Evolutionary conservation across 345 rosid genomes (phyloP), one percentile per base, ranked within the genome.

Genomic region (Lumnitzera littorea): DNA sequence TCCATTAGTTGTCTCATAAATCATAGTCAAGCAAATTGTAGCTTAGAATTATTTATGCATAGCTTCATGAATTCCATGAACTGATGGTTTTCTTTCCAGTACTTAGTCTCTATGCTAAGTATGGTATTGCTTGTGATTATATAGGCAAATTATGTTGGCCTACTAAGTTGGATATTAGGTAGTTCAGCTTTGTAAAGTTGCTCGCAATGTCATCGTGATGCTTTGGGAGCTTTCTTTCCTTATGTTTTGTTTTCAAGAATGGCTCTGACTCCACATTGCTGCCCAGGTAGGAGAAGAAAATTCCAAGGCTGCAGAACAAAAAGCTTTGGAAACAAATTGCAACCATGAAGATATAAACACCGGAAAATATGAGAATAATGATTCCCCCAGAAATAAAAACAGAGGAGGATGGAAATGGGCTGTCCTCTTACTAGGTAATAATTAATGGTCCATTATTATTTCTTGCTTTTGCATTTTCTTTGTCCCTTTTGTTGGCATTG

Each of bases 391-490:
- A 7, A 36, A 36, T 13, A 71, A 72, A 17, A 61, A 54, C 8
- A 54, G n/a, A 5, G 63, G 78, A 72, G 78, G 78, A 9, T 82
- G 84, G 87, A 74, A 58, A 58, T 76, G 57, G 66, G 82, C 84
- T 49, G 49, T 56, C 63, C 54, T 82, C 51, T 64, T 82, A 65
- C 75, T 82, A 13, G 81, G 86, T 81, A 62, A 56, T 31, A 7
- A 5, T 59, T 3, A 5, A 14, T 53, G 31, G 3, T 51, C 13
- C 29, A 48, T 15, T 47, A 0, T 15, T 47, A 1, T 16, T 11
- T 13, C 46, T 16, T 57, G 27, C 15, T 57, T 41, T 41, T 5
- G 4, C 49, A 57, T 57, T 12, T 12, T 14, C 41, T 47, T 15
- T 57, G 15, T 43, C 50, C 24, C 12, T 9, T 9, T 36, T 36